Percentiles rank a stretch among this genome's conserved stretches.
These are phyloP conservation scores for Curvularia lunata DNA, from an alignment of 2,329 filamentous ascomycete genomes.

Conservation along the genomic window DNA sequence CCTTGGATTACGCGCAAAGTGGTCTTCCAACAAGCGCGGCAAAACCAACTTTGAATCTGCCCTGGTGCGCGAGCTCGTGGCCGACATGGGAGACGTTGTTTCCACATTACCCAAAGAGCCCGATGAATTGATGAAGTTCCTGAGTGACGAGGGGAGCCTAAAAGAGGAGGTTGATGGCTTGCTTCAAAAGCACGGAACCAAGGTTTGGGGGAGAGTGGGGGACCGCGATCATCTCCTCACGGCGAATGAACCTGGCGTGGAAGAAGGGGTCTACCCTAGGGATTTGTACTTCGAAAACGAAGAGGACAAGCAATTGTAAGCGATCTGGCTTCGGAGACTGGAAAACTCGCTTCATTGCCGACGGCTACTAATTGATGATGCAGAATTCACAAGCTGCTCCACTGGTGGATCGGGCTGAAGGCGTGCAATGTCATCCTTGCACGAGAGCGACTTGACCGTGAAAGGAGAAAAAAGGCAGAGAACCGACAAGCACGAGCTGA, in stretches of 20 bases:
- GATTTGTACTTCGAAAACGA: conserved; percentile 44
- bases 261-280: conserved; percentile 40
- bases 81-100: conserved; percentile 44
- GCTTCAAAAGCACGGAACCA: conserved; percentile 41
- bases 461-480: conserved; percentile 45
- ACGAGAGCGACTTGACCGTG: conserved; percentile 44
- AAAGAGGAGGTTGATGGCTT: conserved; percentile 39
- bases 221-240: conserved; percentile 43
- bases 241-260: conserved; percentile 42
- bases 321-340: neutral
- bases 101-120: conserved; percentile 43
- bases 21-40: conserved; percentile 48
- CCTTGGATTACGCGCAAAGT: conserved; percentile 44
- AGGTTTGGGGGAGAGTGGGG: conserved; percentile 42
- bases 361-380: conserved; percentile 16
- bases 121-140: conserved; percentile 39
- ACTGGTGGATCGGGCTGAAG: conserved; percentile 49
- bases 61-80: conserved; percentile 43
- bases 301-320: conserved; percentile 41
- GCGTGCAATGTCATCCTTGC: conserved; percentile 47
- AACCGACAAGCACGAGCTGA: conserved; percentile 39
- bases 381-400: conserved; percentile 44
- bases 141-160: conserved; percentile 40
- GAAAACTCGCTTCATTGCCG: neutral
- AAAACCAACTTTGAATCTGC: conserved; percentile 48